Evolutionary conservation across 2,329 filamentous ascomycete species (phyloP), one percentile per base, ranked within the genome.

Genomic region (Tolypocladium cylindrosporum): DNA sequence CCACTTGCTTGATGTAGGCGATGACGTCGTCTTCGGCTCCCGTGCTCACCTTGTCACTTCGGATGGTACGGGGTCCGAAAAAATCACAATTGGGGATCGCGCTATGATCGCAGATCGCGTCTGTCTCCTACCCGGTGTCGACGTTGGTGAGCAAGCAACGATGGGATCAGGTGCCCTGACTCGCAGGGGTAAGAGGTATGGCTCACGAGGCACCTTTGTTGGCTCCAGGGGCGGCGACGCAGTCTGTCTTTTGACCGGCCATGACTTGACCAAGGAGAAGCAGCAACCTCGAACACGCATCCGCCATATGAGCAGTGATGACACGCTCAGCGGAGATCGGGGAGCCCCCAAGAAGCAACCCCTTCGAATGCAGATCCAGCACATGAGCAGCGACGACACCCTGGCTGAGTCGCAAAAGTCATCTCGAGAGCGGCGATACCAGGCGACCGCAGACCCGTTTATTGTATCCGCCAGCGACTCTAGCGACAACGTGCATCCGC

Each of bases 11-110:
- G 75, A 83, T 31, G 72, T 84, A 60, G 81, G 81, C 11, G 76
- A 83, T 58, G 77, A 84, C 65, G 80, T 84, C n/a, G 79, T 84
- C 11, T 84, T 84, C 61, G 81, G 81, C 0, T 83, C 80, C 14
- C 75, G 80, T 3, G 77, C 80, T 3, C 75, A 81, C 58, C 63
- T 84, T 0, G 67, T 83, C 37, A 83, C 79, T 1, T 78, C 79
- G 0, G 81, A 84, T 64, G 77, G 75, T 3, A 68, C 65, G 27
- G 77, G 81, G 0, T 78, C 77, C 13, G 77, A 79, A 16, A 69
- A 64, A 10, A 72, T 84, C 53, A 72, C 67, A 14, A 75, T 84
- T 54, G 66, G 70, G 8, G 74, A 78, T 58, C 70, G 77, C 1
- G 75, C 79, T 24, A 84, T 84, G 81, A 77, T 84, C 59, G 81